These are phyloP conservation scores for Spinellus fusiger DNA, from an alignment of 192 early-diverging fungal genomes.

Conservation along the genomic window DNA sequence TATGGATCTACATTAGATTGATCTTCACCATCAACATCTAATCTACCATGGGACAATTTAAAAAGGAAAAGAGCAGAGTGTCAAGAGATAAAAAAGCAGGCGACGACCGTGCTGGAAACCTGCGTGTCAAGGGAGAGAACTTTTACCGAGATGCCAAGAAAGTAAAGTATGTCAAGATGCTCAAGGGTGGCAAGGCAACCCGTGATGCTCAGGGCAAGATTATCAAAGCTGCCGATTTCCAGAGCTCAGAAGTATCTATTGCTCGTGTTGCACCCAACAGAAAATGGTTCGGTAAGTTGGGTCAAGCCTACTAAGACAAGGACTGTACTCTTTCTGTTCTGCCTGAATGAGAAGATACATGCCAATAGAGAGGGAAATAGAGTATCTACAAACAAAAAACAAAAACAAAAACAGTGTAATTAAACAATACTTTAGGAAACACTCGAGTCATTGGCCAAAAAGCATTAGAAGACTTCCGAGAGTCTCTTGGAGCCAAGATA, in stretches of 20 bases:
- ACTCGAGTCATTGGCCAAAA: conserved; percentile 95
- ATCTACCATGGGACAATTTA: conserved; percentile 51
- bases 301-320: neutral
- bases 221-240: conserved; percentile 87
- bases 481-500: conserved; percentile 76
- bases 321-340: neutral
- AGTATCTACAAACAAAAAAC: neutral
- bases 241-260: conserved; percentile 66
- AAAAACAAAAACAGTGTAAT: neutral
- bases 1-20: neutral
- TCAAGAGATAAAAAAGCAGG: conserved; percentile 36
- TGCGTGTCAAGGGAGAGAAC: conserved; percentile 93
- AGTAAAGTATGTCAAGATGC: conserved; percentile 88
- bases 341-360: neutral
- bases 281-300: conserved; percentile 87
- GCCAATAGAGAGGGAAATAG: neutral
- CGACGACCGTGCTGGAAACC: conserved; percentile 39
- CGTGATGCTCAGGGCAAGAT: conserved; percentile 85
- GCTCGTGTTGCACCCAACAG: conserved; percentile 92
- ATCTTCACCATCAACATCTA: neutral
- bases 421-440: conserved; percentile 55
- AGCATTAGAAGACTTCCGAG: conserved; percentile 87
- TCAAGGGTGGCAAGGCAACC: conserved; percentile 80
- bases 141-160: conserved; percentile 98
- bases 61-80: conserved; percentile 56